Percentiles rank a stretch among this genome's conserved stretches.
Evolutionary conservation across 2,329 filamentous ascomycete genomes (phyloP).

Genomic region (Aspergillus sp.): DNA sequence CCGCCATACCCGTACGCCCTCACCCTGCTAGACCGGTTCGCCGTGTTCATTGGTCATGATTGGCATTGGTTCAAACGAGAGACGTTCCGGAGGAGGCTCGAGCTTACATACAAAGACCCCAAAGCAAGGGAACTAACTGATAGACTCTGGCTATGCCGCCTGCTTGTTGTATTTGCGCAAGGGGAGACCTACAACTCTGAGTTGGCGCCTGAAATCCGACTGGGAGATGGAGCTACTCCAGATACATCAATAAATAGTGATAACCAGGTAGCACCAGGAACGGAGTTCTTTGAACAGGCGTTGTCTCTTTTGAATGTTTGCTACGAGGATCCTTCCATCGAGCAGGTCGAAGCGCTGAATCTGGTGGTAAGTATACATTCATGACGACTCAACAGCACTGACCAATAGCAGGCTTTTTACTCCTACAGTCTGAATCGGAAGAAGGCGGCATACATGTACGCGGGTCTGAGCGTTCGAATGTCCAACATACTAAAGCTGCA

Average conservation of each 20-base stretch:
- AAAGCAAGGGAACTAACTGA: background rate
- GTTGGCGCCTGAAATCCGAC: background rate
- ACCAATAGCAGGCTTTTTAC: conserved; percentile 17
- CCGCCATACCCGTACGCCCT: background rate
- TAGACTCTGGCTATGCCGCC: conserved; percentile 16
- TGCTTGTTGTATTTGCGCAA: conserved; percentile 20
- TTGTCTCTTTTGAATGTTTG: conserved; percentile 16
- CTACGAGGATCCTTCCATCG: conserved; percentile 19
- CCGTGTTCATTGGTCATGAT: background rate
- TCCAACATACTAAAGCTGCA: conserved; percentile 15
- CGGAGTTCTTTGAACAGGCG: conserved; percentile 15
- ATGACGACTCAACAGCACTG: background rate
- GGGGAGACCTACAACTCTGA: conserved; percentile 17
- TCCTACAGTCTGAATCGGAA: conserved; percentile 20
- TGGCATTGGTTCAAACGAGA: conserved; percentile 3
- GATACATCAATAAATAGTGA: background rate
- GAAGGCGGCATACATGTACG: conserved; percentile 21
- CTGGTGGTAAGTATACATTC: conserved; percentile 13
- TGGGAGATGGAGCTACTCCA: background rate
- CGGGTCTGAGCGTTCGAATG: conserved; percentile 16
- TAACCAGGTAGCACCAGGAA: conserved; percentile 4
- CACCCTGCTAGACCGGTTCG: background rate
- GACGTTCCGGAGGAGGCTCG: background rate
- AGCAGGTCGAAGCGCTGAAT: conserved; percentile 21
- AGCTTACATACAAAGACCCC: background rate